These are phyloP conservation scores for Filobasidium uniguttulatum DNA, from an alignment of 1,284 basidiomycete genomes.

Conservation along the genomic window DNA sequence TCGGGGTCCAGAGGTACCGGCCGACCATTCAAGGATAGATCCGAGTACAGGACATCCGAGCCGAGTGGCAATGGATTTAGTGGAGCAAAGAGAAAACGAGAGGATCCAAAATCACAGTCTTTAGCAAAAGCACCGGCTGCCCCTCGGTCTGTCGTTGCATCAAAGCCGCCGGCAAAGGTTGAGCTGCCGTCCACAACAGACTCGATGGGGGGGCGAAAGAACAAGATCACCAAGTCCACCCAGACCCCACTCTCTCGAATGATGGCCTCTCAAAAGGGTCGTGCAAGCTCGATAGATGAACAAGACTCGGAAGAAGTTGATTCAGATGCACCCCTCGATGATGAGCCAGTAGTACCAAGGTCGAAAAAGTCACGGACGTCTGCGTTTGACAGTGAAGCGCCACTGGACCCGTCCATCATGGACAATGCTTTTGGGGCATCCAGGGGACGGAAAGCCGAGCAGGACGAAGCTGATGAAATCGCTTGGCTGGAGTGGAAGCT, in stretches of 20 bases:
- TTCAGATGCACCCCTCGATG: background rate
- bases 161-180: background rate
- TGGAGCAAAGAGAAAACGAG: background rate
- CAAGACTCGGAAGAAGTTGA: background rate
- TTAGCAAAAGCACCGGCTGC: background rate
- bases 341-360: background rate
- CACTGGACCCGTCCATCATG: slow-evolving; percentile 13
- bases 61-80: background rate
- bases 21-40: background rate
- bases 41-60: background rate
- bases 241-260: background rate
- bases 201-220: background rate
- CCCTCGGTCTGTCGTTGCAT: too few relatives aligned
- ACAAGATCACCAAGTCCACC: background rate
- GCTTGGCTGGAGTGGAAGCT: slow-evolving; percentile 60
- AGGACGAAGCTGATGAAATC: slow-evolving; percentile 60
- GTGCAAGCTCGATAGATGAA: background rate
- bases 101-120: background rate
- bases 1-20: too few relatives aligned
- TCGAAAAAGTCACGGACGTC: background rate
- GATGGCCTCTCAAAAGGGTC: background rate
- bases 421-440: background rate
- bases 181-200: background rate
- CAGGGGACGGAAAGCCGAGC: slow-evolving; percentile 6
- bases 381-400: background rate